A percentile compares a stretch with the other conserved stretches of the same genome.
Evolutionary conservation across 1,284 basidiomycete species (phyloP).

Genomic region (Ceratobasidium sp.): DNA sequence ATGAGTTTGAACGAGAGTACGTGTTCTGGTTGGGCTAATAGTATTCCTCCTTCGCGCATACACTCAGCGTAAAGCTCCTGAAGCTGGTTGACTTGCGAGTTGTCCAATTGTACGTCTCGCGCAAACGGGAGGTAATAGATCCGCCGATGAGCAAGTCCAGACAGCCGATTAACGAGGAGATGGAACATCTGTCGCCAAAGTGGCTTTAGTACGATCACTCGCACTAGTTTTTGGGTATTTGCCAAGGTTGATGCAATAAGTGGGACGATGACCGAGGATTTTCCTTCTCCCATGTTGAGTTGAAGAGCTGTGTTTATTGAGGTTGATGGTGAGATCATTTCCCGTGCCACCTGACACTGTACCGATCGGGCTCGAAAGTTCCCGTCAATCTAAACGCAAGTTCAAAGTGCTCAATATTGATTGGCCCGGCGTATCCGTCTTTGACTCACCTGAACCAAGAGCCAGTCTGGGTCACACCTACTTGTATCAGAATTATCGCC

Average conservation of each 20-base stretch:
- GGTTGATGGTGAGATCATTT: slow-evolving; percentile 57
- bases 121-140: slow-evolving; percentile 60
- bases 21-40: slow-evolving; percentile 61
- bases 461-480: neutral
- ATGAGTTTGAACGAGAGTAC: slow-evolving; percentile 59
- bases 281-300: slow-evolving; percentile 68
- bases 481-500: too few species aligned
- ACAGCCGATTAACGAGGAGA: slow-evolving; percentile 54
- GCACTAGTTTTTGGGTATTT: slow-evolving; percentile 53
- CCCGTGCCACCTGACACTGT: slow-evolving; percentile 53
- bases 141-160: slow-evolving; percentile 56
- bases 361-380: slow-evolving; percentile 54
- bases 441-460: slow-evolving; percentile 24
- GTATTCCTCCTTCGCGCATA: slow-evolving; percentile 51
- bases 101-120: slow-evolving; percentile 48
- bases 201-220: slow-evolving; percentile 58
- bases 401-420: neutral
- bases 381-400: slow-evolving; percentile 52
- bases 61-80: slow-evolving; percentile 52
- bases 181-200: slow-evolving; percentile 57
- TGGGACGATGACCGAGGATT: slow-evolving; percentile 60
- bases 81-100: slow-evolving; percentile 43
- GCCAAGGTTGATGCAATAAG: slow-evolving; percentile 53
- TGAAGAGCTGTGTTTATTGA: slow-evolving; percentile 54
- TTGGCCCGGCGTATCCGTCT: neutral